These are phyloP conservation scores for Aspergillus spinulosporus DNA, from an alignment of 2,329 filamentous ascomycete species.

Conservation along the genomic window DNA sequence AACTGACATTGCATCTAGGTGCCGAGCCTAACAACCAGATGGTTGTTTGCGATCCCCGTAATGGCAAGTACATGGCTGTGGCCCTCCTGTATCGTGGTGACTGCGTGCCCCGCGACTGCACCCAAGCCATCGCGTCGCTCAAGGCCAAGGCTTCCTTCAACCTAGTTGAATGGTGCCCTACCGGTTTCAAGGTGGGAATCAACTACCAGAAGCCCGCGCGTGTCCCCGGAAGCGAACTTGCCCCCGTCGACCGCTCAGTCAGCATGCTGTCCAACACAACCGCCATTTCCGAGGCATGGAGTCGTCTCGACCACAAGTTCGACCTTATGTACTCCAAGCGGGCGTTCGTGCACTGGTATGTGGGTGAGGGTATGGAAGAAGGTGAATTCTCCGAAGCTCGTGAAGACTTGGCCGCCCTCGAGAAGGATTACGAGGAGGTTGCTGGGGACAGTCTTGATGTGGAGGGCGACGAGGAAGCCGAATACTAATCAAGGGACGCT, in stretches of 20 bases:
- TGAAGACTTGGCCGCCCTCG: constrained; percentile 79
- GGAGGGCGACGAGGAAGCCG: constrained; percentile 54
- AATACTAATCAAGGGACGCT: constrained; percentile 31
- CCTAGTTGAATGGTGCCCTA: constrained; percentile 68
- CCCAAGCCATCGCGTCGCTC: constrained; percentile 59
- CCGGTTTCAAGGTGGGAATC: constrained; percentile 69
- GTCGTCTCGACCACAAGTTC: constrained; percentile 65
- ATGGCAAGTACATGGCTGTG: constrained; percentile 70
- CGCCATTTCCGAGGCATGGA: constrained; percentile 66
- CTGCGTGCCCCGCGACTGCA: constrained; percentile 63
- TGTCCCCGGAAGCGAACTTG: constrained; percentile 56
- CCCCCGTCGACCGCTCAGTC: constrained; percentile 56
- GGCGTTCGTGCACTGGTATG: constrained; percentile 72
- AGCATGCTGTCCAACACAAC: constrained; percentile 69
- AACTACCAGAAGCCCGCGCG: constrained; percentile 62
- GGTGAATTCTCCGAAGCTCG: constrained; percentile 86
- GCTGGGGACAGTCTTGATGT: constrained; percentile 67
- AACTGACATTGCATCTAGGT: constrained; percentile 39
- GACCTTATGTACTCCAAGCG: constrained; percentile 71
- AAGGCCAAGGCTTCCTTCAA: constrained; percentile 67
- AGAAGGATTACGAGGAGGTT: constrained; percentile 86
- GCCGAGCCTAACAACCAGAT: constrained; percentile 70
- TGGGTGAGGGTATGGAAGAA: constrained; percentile 90
- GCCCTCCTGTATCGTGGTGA: constrained; percentile 67
- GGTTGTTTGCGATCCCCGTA: constrained; percentile 66